Conservation (phyloP, 2,329 filamentous ascomycete species). For the Helotiales sp. region DNA sequence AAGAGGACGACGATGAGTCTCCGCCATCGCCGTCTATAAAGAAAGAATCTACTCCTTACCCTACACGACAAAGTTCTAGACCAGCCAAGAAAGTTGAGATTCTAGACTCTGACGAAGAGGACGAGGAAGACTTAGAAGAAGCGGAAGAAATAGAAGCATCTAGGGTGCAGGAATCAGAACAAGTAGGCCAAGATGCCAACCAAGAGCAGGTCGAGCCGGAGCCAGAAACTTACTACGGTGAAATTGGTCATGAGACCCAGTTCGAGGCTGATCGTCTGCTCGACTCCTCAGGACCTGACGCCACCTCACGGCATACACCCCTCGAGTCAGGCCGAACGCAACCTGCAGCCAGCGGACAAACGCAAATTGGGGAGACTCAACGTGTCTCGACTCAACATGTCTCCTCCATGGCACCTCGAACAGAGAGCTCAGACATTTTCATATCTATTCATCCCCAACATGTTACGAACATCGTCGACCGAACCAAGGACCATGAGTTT, state of each 20-base stretch:
- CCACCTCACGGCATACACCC: not conserved
- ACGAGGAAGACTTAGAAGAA: constrained; percentile 2
- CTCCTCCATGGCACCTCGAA: constrained; percentile 48
- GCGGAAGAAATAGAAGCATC: not conserved
- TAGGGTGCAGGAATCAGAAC: not conserved
- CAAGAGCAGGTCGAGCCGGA: constrained; percentile 1
- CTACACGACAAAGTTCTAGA: not conserved
- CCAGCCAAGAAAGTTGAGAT: not conserved
- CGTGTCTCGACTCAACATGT: constrained; percentile 52
- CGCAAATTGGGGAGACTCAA: constrained; percentile 44
- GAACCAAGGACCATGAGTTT: constrained; percentile 55
- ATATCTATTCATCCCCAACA: constrained; percentile 49
- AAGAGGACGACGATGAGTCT: not conserved
- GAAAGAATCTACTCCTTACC: not conserved
- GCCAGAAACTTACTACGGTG: constrained; percentile 31
- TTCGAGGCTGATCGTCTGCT: constrained; percentile 18
- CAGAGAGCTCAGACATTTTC: constrained; percentile 53
- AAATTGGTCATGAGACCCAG: constrained; percentile 32
- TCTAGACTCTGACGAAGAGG: constrained; percentile 6
- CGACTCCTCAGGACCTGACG: not conserved
- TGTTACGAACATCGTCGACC: constrained; percentile 49
- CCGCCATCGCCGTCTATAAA: not conserved
- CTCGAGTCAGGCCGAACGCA: constrained; percentile 2
- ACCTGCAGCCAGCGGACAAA: constrained; percentile 17
- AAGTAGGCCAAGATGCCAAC: not conserved